Base-by-base conservation (phyloP, 2,329 filamentous ascomycete species). In the Lachnellula arida region DNA sequence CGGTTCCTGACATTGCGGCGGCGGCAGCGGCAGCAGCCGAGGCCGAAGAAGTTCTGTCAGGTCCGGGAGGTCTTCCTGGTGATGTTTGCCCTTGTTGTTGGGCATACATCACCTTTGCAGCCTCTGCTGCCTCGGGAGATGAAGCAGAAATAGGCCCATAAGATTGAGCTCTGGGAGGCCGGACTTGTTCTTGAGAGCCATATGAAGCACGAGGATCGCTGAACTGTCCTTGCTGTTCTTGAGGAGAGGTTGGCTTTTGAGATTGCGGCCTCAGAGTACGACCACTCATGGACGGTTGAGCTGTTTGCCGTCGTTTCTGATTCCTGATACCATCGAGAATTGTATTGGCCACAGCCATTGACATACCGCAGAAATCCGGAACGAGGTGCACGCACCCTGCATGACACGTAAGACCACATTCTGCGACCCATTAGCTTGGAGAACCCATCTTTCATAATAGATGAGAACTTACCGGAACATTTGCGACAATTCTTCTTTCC, bases 321-420 rank as follows among this genome's bases (percentile, higher is more conserved):
- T 85, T 85, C 68, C 90, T 84, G 65, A 97, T 89, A 49, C 92
- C 90, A 61, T 91, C 87, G 53, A 97, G 74, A 62, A 99, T 97
- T 69, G 95, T 86, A 72, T 97, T 97, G 44, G 94, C 94, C 39
- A 90, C 89, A 55, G 94, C 89, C 94, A 97, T 97, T 28, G 91
- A 95, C 91, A 99, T 99, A 65, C 94, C 94, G 72, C 94, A 99
- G 75, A 99, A 99, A 72, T 99, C 94, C 19, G 94, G 94, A 34
- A 99, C 93, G 64, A 99, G 83, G 73, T 99, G 94, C 19, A 91
- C 89, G 73, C 94, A 99, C 56, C 88, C 82, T 19, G 91, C 87
- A 73, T 99, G 94, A 60, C 89, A 93, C 23, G 93, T 97, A 59
- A 97, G 87, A 64, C 81, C 81, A 73, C 94, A 99, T 83, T 99